Percentiles rank a stretch among this genome's conserved stretches.
These are phyloP conservation scores for Colletotrichum tabaci DNA, from an alignment of 2,329 filamentous ascomycete genomes.

Conservation along the genomic window DNA sequence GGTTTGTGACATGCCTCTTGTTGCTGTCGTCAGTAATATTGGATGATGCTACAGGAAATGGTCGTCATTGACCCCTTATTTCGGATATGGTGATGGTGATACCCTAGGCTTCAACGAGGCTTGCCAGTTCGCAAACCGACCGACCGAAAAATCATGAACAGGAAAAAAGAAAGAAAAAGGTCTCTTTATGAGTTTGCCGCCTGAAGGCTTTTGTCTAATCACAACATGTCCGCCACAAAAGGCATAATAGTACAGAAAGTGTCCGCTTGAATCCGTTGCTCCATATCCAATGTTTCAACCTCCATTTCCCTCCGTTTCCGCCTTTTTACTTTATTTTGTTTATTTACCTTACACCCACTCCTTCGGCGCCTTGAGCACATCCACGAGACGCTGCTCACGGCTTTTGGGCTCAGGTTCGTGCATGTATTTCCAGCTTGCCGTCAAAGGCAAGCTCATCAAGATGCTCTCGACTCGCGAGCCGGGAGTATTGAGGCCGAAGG, in stretches of 20 bases:
- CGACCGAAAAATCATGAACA: background rate
- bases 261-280: conserved; percentile 25
- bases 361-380: conserved; percentile 76
- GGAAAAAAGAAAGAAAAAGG: conserved; percentile 25
- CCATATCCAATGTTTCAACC: conserved; percentile 10
- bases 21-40: background rate
- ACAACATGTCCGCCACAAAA: conserved; percentile 38
- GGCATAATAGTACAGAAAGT: conserved; percentile 35
- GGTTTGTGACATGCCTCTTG: background rate
- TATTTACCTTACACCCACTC: conserved; percentile 71
- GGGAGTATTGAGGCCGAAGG: conserved; percentile 94
- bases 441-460: conserved; percentile 94
- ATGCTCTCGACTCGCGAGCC: conserved; percentile 96
- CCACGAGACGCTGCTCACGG: conserved; percentile 84
- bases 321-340: no score
- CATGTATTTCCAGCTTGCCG: conserved; percentile 97
- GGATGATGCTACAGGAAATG: no score
- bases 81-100: background rate
- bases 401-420: conserved; percentile 83
- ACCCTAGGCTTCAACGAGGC: background rate
- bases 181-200: conserved; percentile 34
- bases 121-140: background rate
- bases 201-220: conserved; percentile 42
- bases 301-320: conserved; percentile 13
- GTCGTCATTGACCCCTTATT: background rate